phyloP scores from a whole-genome alignment of 768 basidiomycete species.

The Pluteus cervinus region DNA sequence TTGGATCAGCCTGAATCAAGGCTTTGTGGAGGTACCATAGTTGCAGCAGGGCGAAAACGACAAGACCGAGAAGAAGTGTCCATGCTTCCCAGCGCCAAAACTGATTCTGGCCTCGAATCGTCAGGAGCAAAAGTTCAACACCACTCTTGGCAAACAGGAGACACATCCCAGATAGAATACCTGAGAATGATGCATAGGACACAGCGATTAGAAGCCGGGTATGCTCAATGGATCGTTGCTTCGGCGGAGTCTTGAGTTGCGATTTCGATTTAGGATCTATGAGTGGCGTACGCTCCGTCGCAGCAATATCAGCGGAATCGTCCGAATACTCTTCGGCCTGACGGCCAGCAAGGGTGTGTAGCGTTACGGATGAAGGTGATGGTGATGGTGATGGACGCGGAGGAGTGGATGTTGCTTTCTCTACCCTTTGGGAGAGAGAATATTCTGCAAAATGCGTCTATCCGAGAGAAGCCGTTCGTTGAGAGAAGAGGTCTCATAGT shows the following conservation, averaged over 20 bases:
- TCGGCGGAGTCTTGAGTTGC: too few species aligned
- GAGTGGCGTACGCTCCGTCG: conserved; percentile 56
- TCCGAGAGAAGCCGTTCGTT: neutral
- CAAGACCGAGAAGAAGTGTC: conserved; percentile 68
- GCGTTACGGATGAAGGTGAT: conserved; percentile 29
- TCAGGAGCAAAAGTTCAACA: conserved; percentile 80
- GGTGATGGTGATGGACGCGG: conserved; percentile 17
- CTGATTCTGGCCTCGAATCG: conserved; percentile 70
- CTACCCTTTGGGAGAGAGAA: conserved; percentile 39
- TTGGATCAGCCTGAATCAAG: conserved; percentile 76
- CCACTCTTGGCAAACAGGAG: conserved; percentile 92
- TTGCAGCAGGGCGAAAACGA: conserved; percentile 73
- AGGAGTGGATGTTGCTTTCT: conserved; percentile 12
- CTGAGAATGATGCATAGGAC: conserved; percentile 83
- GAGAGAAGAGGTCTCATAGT: neutral
- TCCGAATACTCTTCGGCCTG: conserved; percentile 30
- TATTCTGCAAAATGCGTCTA: conserved; percentile 76
- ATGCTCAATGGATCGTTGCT: conserved; percentile 29
- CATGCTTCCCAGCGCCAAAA: conserved; percentile 83
- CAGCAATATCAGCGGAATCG: conserved; percentile 22
- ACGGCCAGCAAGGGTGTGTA: conserved; percentile 31
- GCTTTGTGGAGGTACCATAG: conserved; percentile 81
- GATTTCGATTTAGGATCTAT: conserved; percentile 36
- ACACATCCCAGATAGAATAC: conserved; percentile 89
- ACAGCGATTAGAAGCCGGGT: conserved; percentile 66